Percentiles rank a stretch among this genome's conserved stretches.
These are phyloP conservation scores for Alloascoidea africana DNA, from an alignment of 805 yeast species.

Conservation along the genomic window DNA sequence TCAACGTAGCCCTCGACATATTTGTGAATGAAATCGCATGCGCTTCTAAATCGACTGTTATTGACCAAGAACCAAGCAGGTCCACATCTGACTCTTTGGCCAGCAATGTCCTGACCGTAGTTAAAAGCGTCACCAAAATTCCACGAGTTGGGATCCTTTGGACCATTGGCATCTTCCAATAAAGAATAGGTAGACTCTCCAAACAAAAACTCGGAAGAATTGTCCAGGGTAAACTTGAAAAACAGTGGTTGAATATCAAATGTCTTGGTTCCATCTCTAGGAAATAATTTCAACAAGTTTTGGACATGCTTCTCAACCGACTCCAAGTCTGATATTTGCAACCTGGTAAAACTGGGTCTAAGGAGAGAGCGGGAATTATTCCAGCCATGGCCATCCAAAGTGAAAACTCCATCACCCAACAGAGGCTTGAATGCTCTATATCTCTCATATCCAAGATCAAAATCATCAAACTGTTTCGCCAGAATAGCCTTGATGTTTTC, in stretches of 20 bases:
- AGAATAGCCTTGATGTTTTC: slow-evolving; percentile 18
- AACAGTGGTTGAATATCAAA: slow-evolving; percentile 16
- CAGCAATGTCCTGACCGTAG: slow-evolving; percentile 8
- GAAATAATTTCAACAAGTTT: slow-evolving; percentile 8
- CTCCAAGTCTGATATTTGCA: slow-evolving; percentile 16
- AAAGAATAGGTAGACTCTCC: slow-evolving; percentile 17
- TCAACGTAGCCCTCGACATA: slow-evolving; percentile 25
- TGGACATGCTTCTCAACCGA: slow-evolving; percentile 15
- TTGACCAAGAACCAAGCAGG: slow-evolving; percentile 9
- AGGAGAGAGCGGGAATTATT: slow-evolving; percentile 20
- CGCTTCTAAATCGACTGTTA: slow-evolving; percentile 16
- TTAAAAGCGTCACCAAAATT: slow-evolving; percentile 13
- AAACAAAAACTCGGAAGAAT: slow-evolving; percentile 19
- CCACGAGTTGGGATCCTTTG: slow-evolving; percentile 6
- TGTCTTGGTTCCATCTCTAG: slow-evolving; percentile 5
- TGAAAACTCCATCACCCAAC: slow-evolving; percentile 21
- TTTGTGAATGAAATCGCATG: slow-evolving; percentile 16
- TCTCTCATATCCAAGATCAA: slow-evolving; percentile 14
- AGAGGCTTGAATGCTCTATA: slow-evolving; percentile 13
- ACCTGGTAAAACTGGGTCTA: slow-evolving; percentile 20
- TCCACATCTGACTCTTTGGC: slow-evolving; percentile 10
- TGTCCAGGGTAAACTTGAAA: slow-evolving; percentile 17
- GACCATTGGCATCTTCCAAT: slow-evolving; percentile 6
- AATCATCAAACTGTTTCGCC: slow-evolving; percentile 18
- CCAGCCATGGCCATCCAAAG: slow-evolving; percentile 20